A percentile compares a stretch with the other conserved stretches of the same genome.
Evolutionary conservation across 1,139 yeast species (phyloP).

Genomic region (Wickerhamomyces sp.): DNA sequence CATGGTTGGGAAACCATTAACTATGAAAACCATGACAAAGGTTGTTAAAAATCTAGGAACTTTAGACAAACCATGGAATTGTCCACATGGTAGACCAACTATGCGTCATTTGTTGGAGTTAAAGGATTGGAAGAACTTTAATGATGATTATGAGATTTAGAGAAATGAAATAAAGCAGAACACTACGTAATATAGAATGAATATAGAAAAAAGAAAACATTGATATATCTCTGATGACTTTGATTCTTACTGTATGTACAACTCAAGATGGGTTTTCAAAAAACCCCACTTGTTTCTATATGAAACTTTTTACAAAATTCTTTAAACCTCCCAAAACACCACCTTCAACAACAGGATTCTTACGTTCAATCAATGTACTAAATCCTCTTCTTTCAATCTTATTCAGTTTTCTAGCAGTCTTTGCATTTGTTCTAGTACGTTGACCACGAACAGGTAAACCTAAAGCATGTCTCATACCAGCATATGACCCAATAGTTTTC

Average conservation of each 20-base stretch:
- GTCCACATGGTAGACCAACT: slow-evolving; percentile 98
- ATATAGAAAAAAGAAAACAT: too few relatives aligned
- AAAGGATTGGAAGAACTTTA: slow-evolving; percentile 41
- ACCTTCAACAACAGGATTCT: neutral
- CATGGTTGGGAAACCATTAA: slow-evolving; percentile 82
- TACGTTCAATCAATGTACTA: slow-evolving; percentile 12
- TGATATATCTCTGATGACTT: too few relatives aligned
- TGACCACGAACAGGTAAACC: slow-evolving; percentile 94
- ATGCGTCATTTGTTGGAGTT: slow-evolving; percentile 80
- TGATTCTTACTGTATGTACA: too few relatives aligned
- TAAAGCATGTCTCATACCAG: slow-evolving; percentile 85
- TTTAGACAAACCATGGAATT: slow-evolving; percentile 94
- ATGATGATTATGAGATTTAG: slow-evolving; percentile 31
- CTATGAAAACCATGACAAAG: slow-evolving; percentile 50
- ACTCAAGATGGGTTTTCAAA: too few relatives aligned
- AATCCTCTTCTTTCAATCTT: slow-evolving; percentile 61
- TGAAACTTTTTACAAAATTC: neutral
- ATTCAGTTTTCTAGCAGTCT: slow-evolving; percentile 84
- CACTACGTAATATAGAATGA: too few relatives aligned
- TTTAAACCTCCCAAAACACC: slow-evolving; percentile 1
- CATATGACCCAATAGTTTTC: slow-evolving; percentile 77
- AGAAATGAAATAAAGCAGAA: too few relatives aligned
- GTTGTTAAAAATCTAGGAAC: slow-evolving; percentile 65
- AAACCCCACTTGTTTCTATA: too few relatives aligned
- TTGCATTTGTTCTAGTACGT: slow-evolving; percentile 84